Base-by-base conservation (phyloP, 768 basidiomycete species). In the Mycena belliarum region DNA sequence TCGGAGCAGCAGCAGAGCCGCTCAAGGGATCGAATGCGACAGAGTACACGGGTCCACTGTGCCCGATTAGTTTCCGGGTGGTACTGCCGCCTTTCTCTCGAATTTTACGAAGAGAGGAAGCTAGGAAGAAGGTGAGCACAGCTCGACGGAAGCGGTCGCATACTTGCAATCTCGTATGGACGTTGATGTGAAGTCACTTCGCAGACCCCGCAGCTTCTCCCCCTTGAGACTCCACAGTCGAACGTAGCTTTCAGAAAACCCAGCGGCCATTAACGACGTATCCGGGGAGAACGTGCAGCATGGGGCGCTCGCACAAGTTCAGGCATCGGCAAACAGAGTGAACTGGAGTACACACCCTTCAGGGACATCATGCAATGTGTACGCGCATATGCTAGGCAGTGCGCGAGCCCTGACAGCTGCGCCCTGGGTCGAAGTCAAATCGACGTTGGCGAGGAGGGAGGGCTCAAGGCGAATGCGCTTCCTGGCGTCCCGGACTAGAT, bases 1-100 rank as follows among this genome's bases (percentile, higher is more conserved):
- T 87, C 1, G 97, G 96, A 14, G 94, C 82, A 9, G 80, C 81
- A 18, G 92, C 88, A 24, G 97, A 92, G 12, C 97, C 97, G 57
- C 85, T 82, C 1, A 92, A 72, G 9, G 97, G 94, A 70, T 98
- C 97, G 68, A 98, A 99, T 20, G 90, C 87, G 29, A 98, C 83
- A 2, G 92, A 87, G 71, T 98, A 98, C 20, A 98, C 94, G 24
- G 97, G 95, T 15, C 93, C 97, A 61, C 95, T 96, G 71, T 99
- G 97, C 1, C 94, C 97, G 50, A 98, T 86, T 18, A 99, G 82
- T 75, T 98, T 98, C n/a, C 95, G 87, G 11, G 95, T 94, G 0
- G 89, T 85, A 21, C 81, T 81, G 1, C 89, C 91, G 54, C 88
- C 90, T 72, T 88, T 93, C 71, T 95, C 93, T 59, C 84, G 79